Conservation (phyloP, 345 rosid genomes). For the Populus pruinosa region DNA sequence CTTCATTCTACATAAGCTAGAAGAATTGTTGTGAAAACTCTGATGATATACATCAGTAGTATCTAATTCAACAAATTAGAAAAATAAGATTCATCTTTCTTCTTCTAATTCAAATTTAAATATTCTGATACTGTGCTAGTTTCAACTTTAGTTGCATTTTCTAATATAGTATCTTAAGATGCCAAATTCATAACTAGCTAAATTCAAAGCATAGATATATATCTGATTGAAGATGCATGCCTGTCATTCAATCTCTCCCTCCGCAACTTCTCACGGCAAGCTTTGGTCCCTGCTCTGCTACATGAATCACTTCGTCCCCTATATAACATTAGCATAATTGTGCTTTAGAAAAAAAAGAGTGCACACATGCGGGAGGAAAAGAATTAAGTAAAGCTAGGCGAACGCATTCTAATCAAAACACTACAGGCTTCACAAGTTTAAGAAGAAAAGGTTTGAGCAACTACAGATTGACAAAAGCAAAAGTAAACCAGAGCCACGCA, state of each 20-base stretch:
- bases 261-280: slow-evolving; percentile 31
- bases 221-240: slow-evolving; percentile 6
- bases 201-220: neutral
- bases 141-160: neutral
- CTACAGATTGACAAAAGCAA: neutral
- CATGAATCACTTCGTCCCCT: slow-evolving; percentile 24
- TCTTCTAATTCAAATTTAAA: neutral
- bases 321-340: neutral
- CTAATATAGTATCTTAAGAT: neutral
- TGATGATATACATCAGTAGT: neutral
- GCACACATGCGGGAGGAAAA: neutral
- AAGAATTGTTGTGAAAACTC: neutral
- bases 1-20: neutral
- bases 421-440: neutral
- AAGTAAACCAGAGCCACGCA: neutral
- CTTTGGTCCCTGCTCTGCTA: slow-evolving; percentile 23
- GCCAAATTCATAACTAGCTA: neutral
- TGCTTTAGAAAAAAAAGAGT: neutral
- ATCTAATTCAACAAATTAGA: neutral
- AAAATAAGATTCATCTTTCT: neutral
- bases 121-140: neutral
- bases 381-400: neutral
- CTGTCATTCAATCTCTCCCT: slow-evolving; percentile 35
- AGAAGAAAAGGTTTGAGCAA: neutral
- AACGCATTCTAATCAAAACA: too few relatives aligned